phyloP scores from a whole-genome alignment of 2,329 filamentous ascomycete species.

The Ilyonectria sp. region DNA sequence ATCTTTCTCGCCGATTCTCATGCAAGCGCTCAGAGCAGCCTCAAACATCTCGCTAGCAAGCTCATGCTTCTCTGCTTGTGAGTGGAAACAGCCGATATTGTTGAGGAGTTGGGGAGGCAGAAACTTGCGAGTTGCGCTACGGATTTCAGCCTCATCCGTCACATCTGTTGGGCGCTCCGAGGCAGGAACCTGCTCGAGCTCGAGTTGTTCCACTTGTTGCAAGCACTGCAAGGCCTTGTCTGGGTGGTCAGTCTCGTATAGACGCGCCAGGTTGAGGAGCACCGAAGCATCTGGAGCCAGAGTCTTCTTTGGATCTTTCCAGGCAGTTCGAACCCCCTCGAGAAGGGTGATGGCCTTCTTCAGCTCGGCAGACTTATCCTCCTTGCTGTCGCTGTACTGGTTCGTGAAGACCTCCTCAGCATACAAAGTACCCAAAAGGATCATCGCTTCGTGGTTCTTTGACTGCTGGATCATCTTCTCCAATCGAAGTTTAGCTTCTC shows the following conservation, averaged over 20 bases:
- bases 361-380: constrained; percentile 88
- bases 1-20: constrained; percentile 83
- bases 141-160: constrained; percentile 71
- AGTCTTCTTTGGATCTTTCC: constrained; percentile 94
- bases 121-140: constrained; percentile 78
- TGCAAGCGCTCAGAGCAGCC: constrained; percentile 89
- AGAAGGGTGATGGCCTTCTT: constrained; percentile 90
- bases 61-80: constrained; percentile 86
- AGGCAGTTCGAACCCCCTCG: constrained; percentile 86
- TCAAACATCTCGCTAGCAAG: constrained; percentile 91
- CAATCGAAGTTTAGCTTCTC: constrained; percentile 91
- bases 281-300: constrained; percentile 87
- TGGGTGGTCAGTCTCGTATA: constrained; percentile 89
- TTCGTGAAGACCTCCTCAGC: constrained; percentile 93
- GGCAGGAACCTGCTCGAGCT: constrained; percentile 82
- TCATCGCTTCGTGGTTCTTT: constrained; percentile 90
- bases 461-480: constrained; percentile 95
- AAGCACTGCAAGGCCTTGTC: constrained; percentile 95
- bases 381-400: constrained; percentile 79
- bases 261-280: constrained; percentile 88
- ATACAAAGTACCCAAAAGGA: constrained; percentile 89
- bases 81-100: constrained; percentile 97
- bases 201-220: constrained; percentile 91
- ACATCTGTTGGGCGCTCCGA: constrained; percentile 74
- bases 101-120: constrained; percentile 93